Conservation (phyloP, 2,329 filamentous ascomycete species). For the Xylariaceae sp. region DNA sequence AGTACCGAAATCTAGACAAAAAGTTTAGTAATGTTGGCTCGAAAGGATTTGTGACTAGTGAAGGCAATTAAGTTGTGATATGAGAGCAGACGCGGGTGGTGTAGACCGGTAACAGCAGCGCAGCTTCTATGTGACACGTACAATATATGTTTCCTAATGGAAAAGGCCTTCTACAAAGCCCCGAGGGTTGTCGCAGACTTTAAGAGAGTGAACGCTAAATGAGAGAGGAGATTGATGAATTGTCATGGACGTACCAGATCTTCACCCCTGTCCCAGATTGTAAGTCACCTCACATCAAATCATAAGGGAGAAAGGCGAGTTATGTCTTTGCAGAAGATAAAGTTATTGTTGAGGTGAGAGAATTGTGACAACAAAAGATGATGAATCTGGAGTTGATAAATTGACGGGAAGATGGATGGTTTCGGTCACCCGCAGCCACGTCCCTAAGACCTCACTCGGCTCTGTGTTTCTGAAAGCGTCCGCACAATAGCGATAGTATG, state of each 20-base stretch:
- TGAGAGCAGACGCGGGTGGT: not conserved
- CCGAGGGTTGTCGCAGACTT: not conserved
- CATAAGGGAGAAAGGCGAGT: conserved; percentile 3
- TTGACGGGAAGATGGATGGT: conserved; percentile 28
- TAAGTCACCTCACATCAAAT: conserved; percentile 4
- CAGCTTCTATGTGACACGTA: too few species aligned
- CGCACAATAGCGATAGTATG: conserved; percentile 9
- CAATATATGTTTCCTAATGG: not conserved
- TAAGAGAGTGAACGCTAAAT: not conserved
- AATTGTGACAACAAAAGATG: not conserved
- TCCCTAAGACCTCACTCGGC: conserved; percentile 2
- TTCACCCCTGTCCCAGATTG: conserved; percentile 7
- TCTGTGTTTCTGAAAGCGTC: conserved; percentile 31
- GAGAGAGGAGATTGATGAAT: not conserved
- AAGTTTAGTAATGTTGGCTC: not conserved
- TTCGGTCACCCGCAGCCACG: conserved; percentile 20
- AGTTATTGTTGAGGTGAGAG: not conserved
- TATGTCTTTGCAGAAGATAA: not conserved
- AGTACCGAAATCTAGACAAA: not conserved
- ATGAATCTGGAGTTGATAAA: conserved; percentile 6
- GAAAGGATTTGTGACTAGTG: not conserved
- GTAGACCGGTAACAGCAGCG: too few species aligned
- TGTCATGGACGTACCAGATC: conserved; percentile 6
- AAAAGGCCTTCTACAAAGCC: not conserved
- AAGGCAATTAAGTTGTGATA: not conserved